Evolutionary conservation across 805 yeast species (phyloP).

Genomic region (Naumovozyma dairenensis): DNA sequence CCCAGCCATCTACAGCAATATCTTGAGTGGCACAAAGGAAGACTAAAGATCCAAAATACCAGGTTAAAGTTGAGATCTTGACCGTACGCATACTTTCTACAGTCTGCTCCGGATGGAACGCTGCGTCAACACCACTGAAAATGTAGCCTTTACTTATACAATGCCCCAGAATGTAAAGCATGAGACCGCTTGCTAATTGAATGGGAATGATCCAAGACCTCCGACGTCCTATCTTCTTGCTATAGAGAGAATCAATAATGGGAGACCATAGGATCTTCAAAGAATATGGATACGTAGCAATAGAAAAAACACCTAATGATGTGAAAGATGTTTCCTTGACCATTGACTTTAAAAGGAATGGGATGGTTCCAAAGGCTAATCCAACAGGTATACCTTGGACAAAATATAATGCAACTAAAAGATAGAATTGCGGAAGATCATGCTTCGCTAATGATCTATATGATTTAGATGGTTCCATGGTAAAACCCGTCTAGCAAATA

Average conservation of each 20-base stretch:
- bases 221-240: constrained; percentile 62
- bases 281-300: constrained; percentile 93
- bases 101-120: constrained; percentile 12
- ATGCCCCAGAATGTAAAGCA: constrained; percentile 55
- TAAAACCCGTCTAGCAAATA: too few relatives aligned
- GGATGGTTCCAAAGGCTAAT: constrained; percentile 86
- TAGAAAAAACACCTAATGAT: constrained; percentile 80
- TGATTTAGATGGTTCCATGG: not conserved
- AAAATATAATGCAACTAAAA: constrained; percentile 65
- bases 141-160: constrained; percentile 34
- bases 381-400: constrained; percentile 98
- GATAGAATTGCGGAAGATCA: constrained; percentile 67
- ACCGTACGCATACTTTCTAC: constrained; percentile 8
- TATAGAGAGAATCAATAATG: constrained; percentile 79
- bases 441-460: constrained; percentile 22
- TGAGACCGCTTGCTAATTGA: constrained; percentile 67
- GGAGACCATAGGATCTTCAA: constrained; percentile 93
- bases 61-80: constrained; percentile 40
- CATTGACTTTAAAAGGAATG: constrained; percentile 69
- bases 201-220: constrained; percentile 93
- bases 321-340: constrained; percentile 61
- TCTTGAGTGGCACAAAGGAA: constrained; percentile 95
- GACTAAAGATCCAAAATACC: constrained; percentile 65
- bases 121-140: constrained; percentile 33
- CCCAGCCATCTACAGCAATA: constrained; percentile 99